Conservation (phyloP, 306 rosid species). For the Cajanus cajan region DNA sequence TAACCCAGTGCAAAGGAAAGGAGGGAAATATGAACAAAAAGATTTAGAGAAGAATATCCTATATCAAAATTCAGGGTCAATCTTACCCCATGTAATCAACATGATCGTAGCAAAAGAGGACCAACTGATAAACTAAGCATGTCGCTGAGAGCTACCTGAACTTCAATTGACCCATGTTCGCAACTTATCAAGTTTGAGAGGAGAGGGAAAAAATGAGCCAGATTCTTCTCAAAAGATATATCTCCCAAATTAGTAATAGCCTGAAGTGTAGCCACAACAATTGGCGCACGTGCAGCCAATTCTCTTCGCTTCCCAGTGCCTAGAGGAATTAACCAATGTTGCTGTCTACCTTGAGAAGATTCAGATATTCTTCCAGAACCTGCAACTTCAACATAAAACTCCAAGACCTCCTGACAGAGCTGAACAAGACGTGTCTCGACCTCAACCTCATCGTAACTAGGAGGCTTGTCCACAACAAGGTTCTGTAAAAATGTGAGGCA, state of each 20-base stretch:
- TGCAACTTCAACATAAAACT: conserved; percentile 73
- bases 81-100: conserved; percentile 55
- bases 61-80: conserved; percentile 50
- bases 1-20: conserved; percentile 20
- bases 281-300: conserved; percentile 85
- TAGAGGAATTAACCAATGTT: conserved; percentile 78
- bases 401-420: conserved; percentile 79
- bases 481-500: conserved; percentile 91
- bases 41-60: conserved; percentile 46
- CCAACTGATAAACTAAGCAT: conserved; percentile 86
- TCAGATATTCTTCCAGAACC: conserved; percentile 49
- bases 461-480: conserved; percentile 72
- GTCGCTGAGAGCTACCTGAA: conserved; percentile 86
- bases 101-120: conserved; percentile 76
- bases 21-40: conserved; percentile 43
- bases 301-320: conserved; percentile 96
- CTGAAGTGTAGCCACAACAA: conserved; percentile 80
- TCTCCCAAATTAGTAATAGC: conserved; percentile 75
- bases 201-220: conserved; percentile 76
- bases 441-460: conserved; percentile 56
- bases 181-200: conserved; percentile 86
- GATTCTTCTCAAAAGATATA: conserved; percentile 65
- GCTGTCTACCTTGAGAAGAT: conserved; percentile 53
- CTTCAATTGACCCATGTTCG: conserved; percentile 92
- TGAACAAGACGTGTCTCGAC: conserved; percentile 65